Evolutionary conservation across 257 asterid species (phyloP), one percentile per base, ranked within the genome.

Genomic region (Solanum bukasovii): DNA sequence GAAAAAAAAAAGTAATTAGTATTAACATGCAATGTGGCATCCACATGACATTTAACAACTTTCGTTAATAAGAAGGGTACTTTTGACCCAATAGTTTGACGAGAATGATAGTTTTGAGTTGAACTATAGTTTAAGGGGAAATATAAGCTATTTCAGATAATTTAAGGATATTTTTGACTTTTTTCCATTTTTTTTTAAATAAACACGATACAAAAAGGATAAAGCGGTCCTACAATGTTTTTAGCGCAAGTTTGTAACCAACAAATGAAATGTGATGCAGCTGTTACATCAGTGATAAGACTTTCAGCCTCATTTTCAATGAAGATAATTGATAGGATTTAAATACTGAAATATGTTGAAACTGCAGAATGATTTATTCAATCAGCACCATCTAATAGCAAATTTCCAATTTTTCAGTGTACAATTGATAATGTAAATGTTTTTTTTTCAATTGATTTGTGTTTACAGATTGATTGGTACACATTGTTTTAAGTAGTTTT

Each of bases 91-190:
- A 42, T 42, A 42, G 1, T 42, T 42, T 42, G 14, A 42, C 14
- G 5, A 0, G 0, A 42, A 42, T 0, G 5, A 0, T 11, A 42
- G 5, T 11, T 42, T 42, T 42, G 14, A 42, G 5, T 4, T 11
- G 5, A 42, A 42, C 11, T 42, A 42, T 42, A 42, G 0, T 42
- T 42, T 42, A 42, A 42, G 14, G 5, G 0, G 11, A 42, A 42
- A 42, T 42, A 42, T 42, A 42, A 42, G 14, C 2, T 42, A 42
- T 42, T 42, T 42, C 5, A 0, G 0, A 42, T 42, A 42, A 0
- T 42, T 42, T 11, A 42, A 42, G 0, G 0, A 42, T 42, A 42
- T 10, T 42, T 42, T 42, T 42, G 0, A 42, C 2, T 0, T 0
- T 10, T 42, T 42, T 42, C 2, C 14, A 0, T 10, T 10, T 42